These are phyloP conservation scores for Talaromyces sp. DNA, from an alignment of 2,329 filamentous ascomycete species.

Conservation along the genomic window DNA sequence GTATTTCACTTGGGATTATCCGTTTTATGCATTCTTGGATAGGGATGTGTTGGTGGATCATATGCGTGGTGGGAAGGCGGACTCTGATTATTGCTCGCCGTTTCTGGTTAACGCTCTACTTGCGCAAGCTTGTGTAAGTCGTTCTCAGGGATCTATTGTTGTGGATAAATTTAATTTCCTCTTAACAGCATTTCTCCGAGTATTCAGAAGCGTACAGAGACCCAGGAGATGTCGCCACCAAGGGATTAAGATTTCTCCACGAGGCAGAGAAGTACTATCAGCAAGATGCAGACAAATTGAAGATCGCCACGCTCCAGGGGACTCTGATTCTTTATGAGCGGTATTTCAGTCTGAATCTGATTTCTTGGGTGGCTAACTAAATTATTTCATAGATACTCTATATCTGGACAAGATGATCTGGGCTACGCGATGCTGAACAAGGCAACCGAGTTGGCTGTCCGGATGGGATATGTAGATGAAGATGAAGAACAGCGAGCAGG, in stretches of 20 bases:
- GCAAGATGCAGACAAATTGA: constrained; percentile 17
- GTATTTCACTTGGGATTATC: constrained; percentile 93
- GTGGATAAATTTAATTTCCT: background rate
- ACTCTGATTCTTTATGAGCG: constrained; percentile 31
- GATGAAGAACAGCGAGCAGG: constrained; percentile 15
- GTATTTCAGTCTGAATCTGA: background rate
- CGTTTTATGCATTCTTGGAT: constrained; percentile 75
- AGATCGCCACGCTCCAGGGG: constrained; percentile 27
- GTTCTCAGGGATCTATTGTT: no score
- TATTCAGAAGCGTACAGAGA: constrained; percentile 33
- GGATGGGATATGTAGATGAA: constrained; percentile 26
- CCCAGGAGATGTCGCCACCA: constrained; percentile 31
- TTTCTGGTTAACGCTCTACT: constrained; percentile 88
- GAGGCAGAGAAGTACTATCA: constrained; percentile 29
- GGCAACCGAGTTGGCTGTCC: constrained; percentile 28
- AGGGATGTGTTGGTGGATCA: constrained; percentile 65
- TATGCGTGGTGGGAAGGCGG: constrained; percentile 29
- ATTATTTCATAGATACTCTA: constrained; percentile 23
- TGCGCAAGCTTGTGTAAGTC: constrained; percentile 45
- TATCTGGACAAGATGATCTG: constrained; percentile 30
- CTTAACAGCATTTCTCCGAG: constrained; percentile 29
- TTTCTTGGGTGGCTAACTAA: background rate
- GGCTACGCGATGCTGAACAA: constrained; percentile 33
- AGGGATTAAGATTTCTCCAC: constrained; percentile 29
- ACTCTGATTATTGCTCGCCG: constrained; percentile 72